phyloP scores from a whole-genome alignment of 139 green algal genomes.

The Chlamydomonas asymmetrica region DNA sequence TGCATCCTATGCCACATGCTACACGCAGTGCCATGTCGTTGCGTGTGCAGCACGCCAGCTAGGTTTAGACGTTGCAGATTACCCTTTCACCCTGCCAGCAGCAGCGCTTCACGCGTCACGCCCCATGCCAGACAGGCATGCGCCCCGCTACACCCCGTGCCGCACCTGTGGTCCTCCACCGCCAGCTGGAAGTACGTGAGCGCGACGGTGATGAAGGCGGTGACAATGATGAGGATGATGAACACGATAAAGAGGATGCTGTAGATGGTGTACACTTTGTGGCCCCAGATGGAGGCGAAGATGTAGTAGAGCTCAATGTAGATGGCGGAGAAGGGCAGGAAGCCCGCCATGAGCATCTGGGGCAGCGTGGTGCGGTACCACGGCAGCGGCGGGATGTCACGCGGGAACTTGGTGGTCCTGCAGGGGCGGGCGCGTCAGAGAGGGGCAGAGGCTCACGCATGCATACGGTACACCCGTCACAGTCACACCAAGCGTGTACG shows the following conservation, averaged over 20 bases:
- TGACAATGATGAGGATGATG: conserved; percentile 91
- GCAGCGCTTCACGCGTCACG: not conserved
- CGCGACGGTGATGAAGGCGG: conserved; percentile 93
- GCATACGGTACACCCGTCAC: no score
- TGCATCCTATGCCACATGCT: no score
- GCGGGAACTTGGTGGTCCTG: conserved; percentile 89
- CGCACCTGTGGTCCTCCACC: conserved; percentile 86
- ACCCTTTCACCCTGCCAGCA: not conserved
- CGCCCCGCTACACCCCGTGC: not conserved
- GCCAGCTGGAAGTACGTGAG: conserved; percentile 97
- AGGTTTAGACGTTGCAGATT: no score
- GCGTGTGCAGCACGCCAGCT: no score
- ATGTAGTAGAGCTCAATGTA: conserved; percentile 99
- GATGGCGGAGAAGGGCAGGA: conserved; percentile 96
- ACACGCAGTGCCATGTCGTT: not conserved
- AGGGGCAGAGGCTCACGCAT: no score
- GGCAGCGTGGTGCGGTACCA: conserved; percentile 85
- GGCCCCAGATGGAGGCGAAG: conserved; percentile 93
- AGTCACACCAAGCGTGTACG: no score
- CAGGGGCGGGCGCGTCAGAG: conserved; percentile 43
- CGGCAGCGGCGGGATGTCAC: conserved; percentile 80
- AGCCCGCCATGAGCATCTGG: conserved; percentile 94
- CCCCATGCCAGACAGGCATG: not conserved
- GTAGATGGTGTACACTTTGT: conserved; percentile 97
- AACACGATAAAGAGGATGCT: conserved; percentile 95